Percentiles rank a stretch among this genome's conserved stretches.
phyloP scores from a whole-genome alignment of 768 basidiomycete genomes.

The Auriscalpium microsporum region DNA sequence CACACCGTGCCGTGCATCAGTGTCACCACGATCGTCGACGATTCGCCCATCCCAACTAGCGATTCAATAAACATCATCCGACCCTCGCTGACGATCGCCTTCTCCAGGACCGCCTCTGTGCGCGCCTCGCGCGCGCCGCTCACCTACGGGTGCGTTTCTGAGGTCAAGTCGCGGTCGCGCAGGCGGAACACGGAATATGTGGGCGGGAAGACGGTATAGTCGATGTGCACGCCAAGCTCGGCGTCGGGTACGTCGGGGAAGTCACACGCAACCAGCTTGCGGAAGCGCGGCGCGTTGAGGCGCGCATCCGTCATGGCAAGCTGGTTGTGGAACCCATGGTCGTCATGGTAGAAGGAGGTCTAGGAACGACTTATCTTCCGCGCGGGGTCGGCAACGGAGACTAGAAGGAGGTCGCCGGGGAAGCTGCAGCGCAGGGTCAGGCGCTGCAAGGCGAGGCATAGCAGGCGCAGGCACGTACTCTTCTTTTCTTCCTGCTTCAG shows the following conservation, averaged over 20 bases:
- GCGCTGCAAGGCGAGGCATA: background rate
- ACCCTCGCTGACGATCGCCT: constrained; percentile 25
- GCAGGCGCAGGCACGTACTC: constrained; percentile 17
- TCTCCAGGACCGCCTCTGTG: constrained; percentile 30
- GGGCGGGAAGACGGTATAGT: constrained; percentile 26
- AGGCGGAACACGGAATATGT: constrained; percentile 23
- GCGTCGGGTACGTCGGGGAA: constrained; percentile 19
- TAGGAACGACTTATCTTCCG: too few species aligned
- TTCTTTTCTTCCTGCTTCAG: constrained; percentile 29
- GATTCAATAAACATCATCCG: constrained; percentile 27
- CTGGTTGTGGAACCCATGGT: constrained; percentile 27
- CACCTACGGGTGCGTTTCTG: constrained; percentile 7
- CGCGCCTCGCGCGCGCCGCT: constrained; percentile 25
- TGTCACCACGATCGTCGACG: constrained; percentile 23
- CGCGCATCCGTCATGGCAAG: constrained; percentile 27
- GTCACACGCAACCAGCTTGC: constrained; percentile 17
- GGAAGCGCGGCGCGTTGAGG: constrained; percentile 21
- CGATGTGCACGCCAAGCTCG: constrained; percentile 26
- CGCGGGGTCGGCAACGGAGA: too few species aligned
- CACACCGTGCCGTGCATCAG: constrained; percentile 26
- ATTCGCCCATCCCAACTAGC: constrained; percentile 24
- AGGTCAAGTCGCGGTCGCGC: constrained; percentile 2
- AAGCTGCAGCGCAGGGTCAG: constrained; percentile 18
- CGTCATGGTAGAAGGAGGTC: constrained; percentile 25
- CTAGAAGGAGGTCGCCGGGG: constrained; percentile 23